These are phyloP conservation scores for Gossypium lobatum DNA, from an alignment of 441 rosid genomes.

Conservation along the genomic window DNA sequence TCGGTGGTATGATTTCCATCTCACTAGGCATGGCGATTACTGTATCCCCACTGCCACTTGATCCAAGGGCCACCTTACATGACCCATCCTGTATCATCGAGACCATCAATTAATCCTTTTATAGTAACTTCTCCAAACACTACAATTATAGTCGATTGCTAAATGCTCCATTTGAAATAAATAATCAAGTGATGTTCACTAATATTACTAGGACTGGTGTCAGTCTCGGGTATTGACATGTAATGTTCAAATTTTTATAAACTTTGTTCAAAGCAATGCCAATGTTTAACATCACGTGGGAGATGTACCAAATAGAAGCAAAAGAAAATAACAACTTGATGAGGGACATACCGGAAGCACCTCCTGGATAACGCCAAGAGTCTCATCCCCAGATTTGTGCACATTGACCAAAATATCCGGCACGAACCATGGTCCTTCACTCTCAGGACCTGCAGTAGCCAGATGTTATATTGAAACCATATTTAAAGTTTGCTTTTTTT, in stretches of 20 bases:
- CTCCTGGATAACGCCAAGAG: slow-evolving; percentile 70
- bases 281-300: not conserved
- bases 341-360: slow-evolving; percentile 60
- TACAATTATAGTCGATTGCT: not conserved
- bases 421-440: slow-evolving; percentile 79
- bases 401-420: slow-evolving; percentile 81
- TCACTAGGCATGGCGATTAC: slow-evolving; percentile 47
- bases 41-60: slow-evolving; percentile 60
- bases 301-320: not conserved
- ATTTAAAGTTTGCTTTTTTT: not conserved
- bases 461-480: not conserved
- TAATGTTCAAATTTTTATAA: not conserved
- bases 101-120: not conserved
- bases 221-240: not conserved
- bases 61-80: slow-evolving; percentile 64
- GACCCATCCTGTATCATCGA: slow-evolving; percentile 63
- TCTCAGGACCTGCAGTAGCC: slow-evolving; percentile 58
- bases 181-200: not conserved
- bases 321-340: not conserved
- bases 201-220: not conserved
- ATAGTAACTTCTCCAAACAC: not conserved
- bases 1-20: slow-evolving; percentile 61
- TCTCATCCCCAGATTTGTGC: slow-evolving; percentile 61
- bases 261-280: not conserved
- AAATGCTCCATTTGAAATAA: not conserved